These are phyloP conservation scores for Thermomyces lanuginosus DNA, from an alignment of 2,329 filamentous ascomycete species.

Conservation along the genomic window DNA sequence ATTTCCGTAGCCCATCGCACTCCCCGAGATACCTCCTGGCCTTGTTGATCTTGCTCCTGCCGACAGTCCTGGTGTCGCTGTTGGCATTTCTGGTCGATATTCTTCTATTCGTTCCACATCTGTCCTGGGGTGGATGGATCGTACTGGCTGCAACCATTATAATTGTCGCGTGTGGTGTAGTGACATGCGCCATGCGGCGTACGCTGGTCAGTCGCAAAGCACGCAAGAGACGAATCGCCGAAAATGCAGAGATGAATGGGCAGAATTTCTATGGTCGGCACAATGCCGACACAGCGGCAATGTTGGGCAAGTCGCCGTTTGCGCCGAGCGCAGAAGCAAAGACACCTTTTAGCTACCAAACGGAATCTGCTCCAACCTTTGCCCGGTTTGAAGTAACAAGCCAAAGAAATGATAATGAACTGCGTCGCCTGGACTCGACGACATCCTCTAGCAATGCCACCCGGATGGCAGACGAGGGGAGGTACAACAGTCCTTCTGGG, in stretches of 20 bases:
- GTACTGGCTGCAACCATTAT: constrained; percentile 79
- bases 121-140: constrained; percentile 88
- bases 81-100: constrained; percentile 88
- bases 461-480: background rate
- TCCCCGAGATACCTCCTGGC: constrained; percentile 75
- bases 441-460: constrained; percentile 1
- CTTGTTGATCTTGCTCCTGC: constrained; percentile 70
- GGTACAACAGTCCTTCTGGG: constrained; percentile 1
- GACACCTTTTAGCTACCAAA: constrained; percentile 33
- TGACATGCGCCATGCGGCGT: constrained; percentile 88
- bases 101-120: constrained; percentile 80
- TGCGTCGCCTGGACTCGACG: constrained; percentile 4
- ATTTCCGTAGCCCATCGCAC: constrained; percentile 76
- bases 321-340: constrained; percentile 39
- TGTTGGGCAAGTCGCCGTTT: constrained; percentile 30
- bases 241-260: constrained; percentile 95
- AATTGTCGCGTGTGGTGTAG: constrained; percentile 62
- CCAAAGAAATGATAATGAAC: constrained; percentile 4
- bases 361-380: constrained; percentile 35
- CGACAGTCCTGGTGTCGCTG: constrained; percentile 68
- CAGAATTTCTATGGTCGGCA: constrained; percentile 70
- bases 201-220: constrained; percentile 83
- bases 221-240: constrained; percentile 76
- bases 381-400: constrained; percentile 22
- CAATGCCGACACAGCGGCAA: constrained; percentile 19